phyloP scores from a whole-genome alignment of 1,139 yeast genomes.

The Geotrichum bryndzae region DNA sequence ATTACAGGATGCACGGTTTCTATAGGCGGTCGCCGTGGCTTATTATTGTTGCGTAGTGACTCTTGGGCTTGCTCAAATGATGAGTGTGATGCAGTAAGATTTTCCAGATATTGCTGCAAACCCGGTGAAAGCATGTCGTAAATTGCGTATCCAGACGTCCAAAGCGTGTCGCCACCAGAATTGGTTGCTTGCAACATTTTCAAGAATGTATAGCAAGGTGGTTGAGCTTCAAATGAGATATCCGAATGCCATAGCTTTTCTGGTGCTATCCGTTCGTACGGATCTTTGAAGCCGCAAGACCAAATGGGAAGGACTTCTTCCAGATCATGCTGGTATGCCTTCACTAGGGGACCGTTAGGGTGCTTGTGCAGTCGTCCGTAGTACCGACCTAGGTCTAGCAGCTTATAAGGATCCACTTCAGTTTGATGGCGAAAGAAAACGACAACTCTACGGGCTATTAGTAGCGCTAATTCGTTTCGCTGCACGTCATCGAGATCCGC shows the following conservation, averaged over 20 bases:
- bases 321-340: constrained; percentile 43
- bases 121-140: constrained; percentile 44
- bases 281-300: constrained; percentile 19
- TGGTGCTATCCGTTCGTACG: background rate
- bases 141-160: constrained; percentile 46
- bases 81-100: constrained; percentile 31
- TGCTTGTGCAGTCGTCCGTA: constrained; percentile 41
- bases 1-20: constrained; percentile 41
- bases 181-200: constrained; percentile 41
- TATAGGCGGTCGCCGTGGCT: constrained; percentile 18
- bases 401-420: constrained; percentile 49
- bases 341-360: constrained; percentile 44
- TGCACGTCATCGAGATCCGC: constrained; percentile 40
- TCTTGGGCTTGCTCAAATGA: constrained; percentile 33
- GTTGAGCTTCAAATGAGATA: constrained; percentile 43
- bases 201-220: constrained; percentile 43
- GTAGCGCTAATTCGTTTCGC: constrained; percentile 57
- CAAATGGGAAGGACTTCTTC: constrained; percentile 49
- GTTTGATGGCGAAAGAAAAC: constrained; percentile 58
- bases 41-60: constrained; percentile 27
- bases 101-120: constrained; percentile 40
- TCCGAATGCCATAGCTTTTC: constrained; percentile 42
- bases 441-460: constrained; percentile 61
- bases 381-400: constrained; percentile 43
- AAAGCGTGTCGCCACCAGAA: constrained; percentile 42